Evolutionary conservation across 495 filamentous ascomycete genomes (phyloP), one percentile per base, ranked within the genome.

Genomic region (Trichoderma asperelloides): DNA sequence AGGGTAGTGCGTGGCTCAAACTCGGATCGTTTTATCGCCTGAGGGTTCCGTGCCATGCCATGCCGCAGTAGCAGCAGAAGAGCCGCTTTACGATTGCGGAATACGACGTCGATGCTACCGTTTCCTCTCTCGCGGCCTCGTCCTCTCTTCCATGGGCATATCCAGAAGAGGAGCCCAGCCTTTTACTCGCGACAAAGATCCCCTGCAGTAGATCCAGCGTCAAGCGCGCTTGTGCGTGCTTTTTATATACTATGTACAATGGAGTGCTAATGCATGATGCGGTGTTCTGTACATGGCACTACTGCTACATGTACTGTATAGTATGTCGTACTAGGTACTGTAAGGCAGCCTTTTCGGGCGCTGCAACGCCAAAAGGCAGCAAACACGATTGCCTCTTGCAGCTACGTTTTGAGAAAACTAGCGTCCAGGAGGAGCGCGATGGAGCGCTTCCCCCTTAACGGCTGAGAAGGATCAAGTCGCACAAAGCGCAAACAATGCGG

Each of bases 141-240:
- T 37, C 33, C 33, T 37, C 2, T 4, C 33, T 8, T 37, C 33
- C 33, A 37, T 37, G 33, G 33, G 33, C 33, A 37, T 37, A 37
- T 37, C 6, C 33, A 7, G 41, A 27, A 3, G 49, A 16, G 49
- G 16, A 30, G 28, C 28, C 23, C 11, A 13, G 11, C 12, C 55
- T 28, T 60, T 16, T 30, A 18, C 16, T 25, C 55, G 28, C 55
- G 55, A 60, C 55, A 60, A 60, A 60, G 55, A 60, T 60, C 55
- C 55, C 55, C 55, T 60, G 55, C 55, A 60, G 55, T 60, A 60
- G 55, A 60, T 60, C 43, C 55, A 60, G 55, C 55, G 55, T 60
- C 55, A 60, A 60, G 55, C 55, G 55, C 55, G 55, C 55, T 60
- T 60, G 25, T 60, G 55, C 55, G 12, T 18, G n/a, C 18, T 21